Conservation (phyloP, 768 basidiomycete species). For the Xanthoconium stramineum region DNA sequence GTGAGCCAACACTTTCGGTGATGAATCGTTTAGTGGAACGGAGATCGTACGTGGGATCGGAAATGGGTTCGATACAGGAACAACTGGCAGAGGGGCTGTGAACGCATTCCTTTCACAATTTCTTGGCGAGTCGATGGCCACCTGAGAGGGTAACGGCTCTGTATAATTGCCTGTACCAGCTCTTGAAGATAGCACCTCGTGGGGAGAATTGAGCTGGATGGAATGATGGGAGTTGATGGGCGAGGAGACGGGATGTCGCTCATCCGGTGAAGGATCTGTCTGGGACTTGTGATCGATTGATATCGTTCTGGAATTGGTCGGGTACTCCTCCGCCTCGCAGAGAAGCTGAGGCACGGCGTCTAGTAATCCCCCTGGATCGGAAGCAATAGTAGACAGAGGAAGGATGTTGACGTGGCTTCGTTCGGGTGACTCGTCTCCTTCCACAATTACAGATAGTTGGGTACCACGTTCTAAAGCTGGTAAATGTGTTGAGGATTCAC, state of each 20-base stretch:
- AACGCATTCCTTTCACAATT: constrained; percentile 17
- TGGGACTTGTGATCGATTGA: constrained; percentile 1
- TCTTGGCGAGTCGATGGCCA: background rate
- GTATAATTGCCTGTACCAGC: constrained; percentile 8
- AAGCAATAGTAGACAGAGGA: constrained; percentile 1
- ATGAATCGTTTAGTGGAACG: constrained; percentile 36
- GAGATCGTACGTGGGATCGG: constrained; percentile 18
- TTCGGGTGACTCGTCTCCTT: constrained; percentile 64
- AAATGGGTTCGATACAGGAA: constrained; percentile 10
- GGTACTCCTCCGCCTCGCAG: background rate
- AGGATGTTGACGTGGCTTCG: constrained; percentile 16
- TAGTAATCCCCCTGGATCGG: background rate
- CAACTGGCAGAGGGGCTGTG: constrained; percentile 23
- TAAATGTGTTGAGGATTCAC: constrained; percentile 2
- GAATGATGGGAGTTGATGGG: constrained; percentile 38
- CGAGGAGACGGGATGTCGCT: constrained; percentile 20
- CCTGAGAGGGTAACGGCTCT: constrained; percentile 18
- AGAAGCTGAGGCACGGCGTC: background rate
- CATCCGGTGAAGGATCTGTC: constrained; percentile 17
- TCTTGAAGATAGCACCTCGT: constrained; percentile 1
- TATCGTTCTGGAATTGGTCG: background rate
- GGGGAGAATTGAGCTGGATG: constrained; percentile 38
- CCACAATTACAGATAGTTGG: constrained; percentile 66
- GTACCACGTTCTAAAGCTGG: constrained; percentile 31
- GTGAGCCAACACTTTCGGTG: constrained; percentile 27